Conservation (phyloP, 306 rosid genomes). For the Castanea mollissima region DNA sequence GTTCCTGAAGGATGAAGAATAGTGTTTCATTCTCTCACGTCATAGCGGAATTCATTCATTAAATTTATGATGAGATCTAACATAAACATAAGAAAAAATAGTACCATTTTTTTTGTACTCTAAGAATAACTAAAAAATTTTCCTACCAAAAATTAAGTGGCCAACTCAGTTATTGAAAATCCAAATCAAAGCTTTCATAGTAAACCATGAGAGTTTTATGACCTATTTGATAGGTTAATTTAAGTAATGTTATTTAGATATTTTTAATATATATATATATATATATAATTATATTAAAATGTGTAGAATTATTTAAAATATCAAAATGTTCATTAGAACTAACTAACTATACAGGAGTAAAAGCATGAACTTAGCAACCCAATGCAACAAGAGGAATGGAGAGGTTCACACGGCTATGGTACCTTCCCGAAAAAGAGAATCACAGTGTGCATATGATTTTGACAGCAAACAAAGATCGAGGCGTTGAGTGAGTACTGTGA, state of each 20-base stretch:
- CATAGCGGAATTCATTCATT: fast-evolving
- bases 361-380: conserved; percentile 5
- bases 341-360: too few relatives aligned
- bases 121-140: too few relatives aligned
- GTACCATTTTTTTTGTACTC: fast-evolving
- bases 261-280: too few relatives aligned
- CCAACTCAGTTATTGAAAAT: neutral
- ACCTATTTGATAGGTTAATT: too few relatives aligned
- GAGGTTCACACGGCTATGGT: conserved; percentile 17
- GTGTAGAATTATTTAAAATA: too few relatives aligned
- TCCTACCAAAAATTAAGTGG: too few relatives aligned
- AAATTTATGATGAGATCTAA: fast-evolving
- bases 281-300: too few relatives aligned
- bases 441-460: conserved; percentile 2
- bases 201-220: neutral
- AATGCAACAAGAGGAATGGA: conserved; percentile 1
- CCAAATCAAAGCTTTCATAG: conserved; percentile 14
- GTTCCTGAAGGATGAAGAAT: too few relatives aligned
- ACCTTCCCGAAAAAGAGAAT: conserved; percentile 48
- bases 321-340: too few relatives aligned
- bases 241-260: too few relatives aligned
- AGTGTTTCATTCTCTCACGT: too few relatives aligned
- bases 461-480: neutral
- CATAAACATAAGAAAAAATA: fast-evolving
- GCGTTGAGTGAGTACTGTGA: conserved; percentile 9